Evolutionary conservation across 768 basidiomycete genomes (phyloP), one percentile per base, ranked within the genome.

Genomic region (Ephemerocybe angulata): DNA sequence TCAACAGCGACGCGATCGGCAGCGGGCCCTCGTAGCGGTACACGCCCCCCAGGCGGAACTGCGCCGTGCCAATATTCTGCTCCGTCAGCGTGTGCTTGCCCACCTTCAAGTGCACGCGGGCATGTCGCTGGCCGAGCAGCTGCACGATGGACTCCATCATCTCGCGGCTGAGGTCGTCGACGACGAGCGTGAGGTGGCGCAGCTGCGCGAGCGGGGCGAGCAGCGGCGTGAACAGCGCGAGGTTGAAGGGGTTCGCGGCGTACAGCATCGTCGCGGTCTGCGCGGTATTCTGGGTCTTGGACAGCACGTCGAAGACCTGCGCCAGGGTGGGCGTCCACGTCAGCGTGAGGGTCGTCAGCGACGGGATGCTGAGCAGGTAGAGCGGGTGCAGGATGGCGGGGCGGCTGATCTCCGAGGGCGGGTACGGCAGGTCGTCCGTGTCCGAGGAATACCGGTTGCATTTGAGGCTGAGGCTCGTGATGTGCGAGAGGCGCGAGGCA

Each of bases 11-110:
- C 4, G 65, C 64, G 24, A 67, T 57, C 1, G 57, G 55, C 10
- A 68, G 54, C 0, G 70, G 70, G 0, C 70, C 70, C 44, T 63
- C 59, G 46, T 65, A 70, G 30, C 56, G 63, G 52, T 63, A 65
- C 1, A 71, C 61, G 2, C 65, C 63, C 0, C 29, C 53, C 7
- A 68, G 42, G 1, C 65, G 61, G 4, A 70, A 56, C 5, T 58
- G 58, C 13, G 64, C 60, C 0, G 55, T 53, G 0, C 54, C 50
- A 25, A 67, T 60, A 43, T 67, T 64, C 31, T 65, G 62, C 19
- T 67, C 67, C 17, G 66, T 61, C 2, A 69, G 55, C n/a, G 63
- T 67, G 49, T 66, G 65, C 17, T 62, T 61, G 22, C 61, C 62
- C 19, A 68, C 63, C 3, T 40, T 54, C 3, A 69, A 54, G 11